phyloP scores from a whole-genome alignment of 441 rosid species.

The Mallotus japonicus region DNA sequence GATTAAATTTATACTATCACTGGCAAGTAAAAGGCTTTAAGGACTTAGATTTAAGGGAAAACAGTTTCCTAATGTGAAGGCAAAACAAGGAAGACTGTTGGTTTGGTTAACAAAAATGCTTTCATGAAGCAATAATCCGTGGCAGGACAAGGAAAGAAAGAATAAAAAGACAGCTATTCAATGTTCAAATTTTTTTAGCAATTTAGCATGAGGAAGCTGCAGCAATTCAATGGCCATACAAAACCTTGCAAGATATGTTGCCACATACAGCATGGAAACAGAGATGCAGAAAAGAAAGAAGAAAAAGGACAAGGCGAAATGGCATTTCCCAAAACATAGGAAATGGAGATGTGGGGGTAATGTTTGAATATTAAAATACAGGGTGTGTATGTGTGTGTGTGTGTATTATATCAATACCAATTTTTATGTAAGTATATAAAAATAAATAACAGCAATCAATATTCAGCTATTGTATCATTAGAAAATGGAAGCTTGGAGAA shows the following conservation, averaged over 20 bases:
- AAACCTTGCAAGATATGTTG: neutral
- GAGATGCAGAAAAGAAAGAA: too few species aligned
- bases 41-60: neutral
- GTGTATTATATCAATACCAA: too few species aligned
- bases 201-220: neutral
- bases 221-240: neutral
- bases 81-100: neutral
- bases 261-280: too few species aligned
- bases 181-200: neutral
- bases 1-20: neutral
- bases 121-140: constrained; percentile 2
- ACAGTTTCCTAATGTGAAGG: neutral
- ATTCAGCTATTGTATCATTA: too few species aligned
- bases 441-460: too few species aligned
- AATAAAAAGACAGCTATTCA: neutral
- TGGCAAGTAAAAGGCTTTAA: neutral
- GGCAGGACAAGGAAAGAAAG: neutral
- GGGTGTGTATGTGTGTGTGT: too few species aligned
- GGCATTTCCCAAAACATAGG: too few species aligned
- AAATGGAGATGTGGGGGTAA: too few species aligned
- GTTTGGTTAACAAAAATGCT: neutral
- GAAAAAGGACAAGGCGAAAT: too few species aligned
- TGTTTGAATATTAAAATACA: too few species aligned
- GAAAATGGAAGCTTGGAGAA: too few species aligned
- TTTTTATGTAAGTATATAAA: too few species aligned